Evolutionary conservation across 768 basidiomycete genomes (phyloP).

Genomic region (Leccinellum luteum): DNA sequence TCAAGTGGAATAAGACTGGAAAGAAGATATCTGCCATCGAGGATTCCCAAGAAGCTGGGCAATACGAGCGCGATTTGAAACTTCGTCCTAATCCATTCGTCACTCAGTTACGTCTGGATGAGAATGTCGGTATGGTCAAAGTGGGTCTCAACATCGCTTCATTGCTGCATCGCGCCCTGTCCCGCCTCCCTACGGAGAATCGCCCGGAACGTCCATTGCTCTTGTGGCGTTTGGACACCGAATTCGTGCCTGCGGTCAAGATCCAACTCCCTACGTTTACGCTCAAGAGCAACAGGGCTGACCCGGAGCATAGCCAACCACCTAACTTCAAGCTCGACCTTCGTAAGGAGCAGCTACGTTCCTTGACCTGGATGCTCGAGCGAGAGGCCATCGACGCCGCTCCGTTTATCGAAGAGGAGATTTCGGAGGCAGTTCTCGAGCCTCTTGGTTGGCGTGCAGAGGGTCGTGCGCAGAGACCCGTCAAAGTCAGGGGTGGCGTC

Average conservation of each 20-base stretch:
- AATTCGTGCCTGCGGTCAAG: slow-evolving; percentile 64
- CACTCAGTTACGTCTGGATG: slow-evolving; percentile 71
- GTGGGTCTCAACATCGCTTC: slow-evolving; percentile 89
- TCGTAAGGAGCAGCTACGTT: slow-evolving; percentile 84
- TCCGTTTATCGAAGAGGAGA: slow-evolving; percentile 91
- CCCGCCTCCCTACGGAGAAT: slow-evolving; percentile 64
- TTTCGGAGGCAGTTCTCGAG: slow-evolving; percentile 83
- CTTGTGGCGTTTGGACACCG: slow-evolving; percentile 82
- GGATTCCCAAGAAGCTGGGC: slow-evolving; percentile 81
- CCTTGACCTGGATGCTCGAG: slow-evolving; percentile 87
- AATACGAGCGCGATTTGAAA: slow-evolving; percentile 87
- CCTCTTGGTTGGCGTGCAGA: slow-evolving; percentile 94
- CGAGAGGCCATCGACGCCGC: slow-evolving; percentile 64
- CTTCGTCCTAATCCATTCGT: slow-evolving; percentile 82
- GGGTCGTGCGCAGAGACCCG: slow-evolving; percentile 77
- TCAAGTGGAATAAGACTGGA: slow-evolving; percentile 67
- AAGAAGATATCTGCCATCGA: slow-evolving; percentile 70
- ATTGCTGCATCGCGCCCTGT: slow-evolving; percentile 80
- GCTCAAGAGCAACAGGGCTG: slow-evolving; percentile 72
- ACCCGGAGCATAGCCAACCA: slow-evolving; percentile 71
- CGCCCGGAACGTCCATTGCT: slow-evolving; percentile 47
- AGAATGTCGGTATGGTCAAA: slow-evolving; percentile 66
- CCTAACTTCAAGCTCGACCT: slow-evolving; percentile 71
- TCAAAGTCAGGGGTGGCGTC: slow-evolving; percentile 81
- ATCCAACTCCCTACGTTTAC: slow-evolving; percentile 61